Evolutionary conservation across 768 basidiomycete species (phyloP), one percentile per base, ranked within the genome.

Genomic region (Antrodiella citrinella): DNA sequence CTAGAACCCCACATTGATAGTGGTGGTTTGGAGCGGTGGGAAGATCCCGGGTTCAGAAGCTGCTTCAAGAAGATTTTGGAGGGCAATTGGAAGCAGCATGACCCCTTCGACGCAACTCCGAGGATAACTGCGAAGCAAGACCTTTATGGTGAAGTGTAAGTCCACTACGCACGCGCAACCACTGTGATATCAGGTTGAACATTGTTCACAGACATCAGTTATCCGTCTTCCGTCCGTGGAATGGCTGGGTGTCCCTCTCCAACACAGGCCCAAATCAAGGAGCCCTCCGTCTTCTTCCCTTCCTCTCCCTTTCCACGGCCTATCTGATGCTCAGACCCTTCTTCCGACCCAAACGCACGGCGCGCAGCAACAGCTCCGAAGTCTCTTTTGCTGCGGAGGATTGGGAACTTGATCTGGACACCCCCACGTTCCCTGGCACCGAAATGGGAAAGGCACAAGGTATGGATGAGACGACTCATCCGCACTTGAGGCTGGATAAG

Each of bases 301-400:
- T 81, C 54, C 71, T 89, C 19, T 58, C 71, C 21, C 65, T 87
- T 7, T 77, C 82, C 3, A 84, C 84, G 30, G 77, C 84, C 0
- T 89, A 89, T 61, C 69, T 76, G 52, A 81, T 89, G 18, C 71
- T 90, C 4, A 75, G 87, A 12, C 88, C 87, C 0, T 89, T 91
- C 76, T 88, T 90, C 73, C 71, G 71, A 9, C 76, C 76, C 1
- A 64, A 67, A 0, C 30, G 7, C 30, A 9, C 19, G 9, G 7
- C 41, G n/a, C 41, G 21, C n/a, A 43, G 15, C 41, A 18, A 19
- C 9, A 38, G 35, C 35, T 10, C 18, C 10, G 9, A 43, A 43
- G 21, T 57, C 18, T 51, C 55, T 11, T 55, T 63, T 10, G 54
- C 49, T n/a, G 57, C 58, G 18, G 51, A 56, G 21, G 59, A 53